These are phyloP conservation scores for Plasmodium gaboni DNA, from an alignment of 169 alveolate genomes.

Conservation along the genomic window DNA sequence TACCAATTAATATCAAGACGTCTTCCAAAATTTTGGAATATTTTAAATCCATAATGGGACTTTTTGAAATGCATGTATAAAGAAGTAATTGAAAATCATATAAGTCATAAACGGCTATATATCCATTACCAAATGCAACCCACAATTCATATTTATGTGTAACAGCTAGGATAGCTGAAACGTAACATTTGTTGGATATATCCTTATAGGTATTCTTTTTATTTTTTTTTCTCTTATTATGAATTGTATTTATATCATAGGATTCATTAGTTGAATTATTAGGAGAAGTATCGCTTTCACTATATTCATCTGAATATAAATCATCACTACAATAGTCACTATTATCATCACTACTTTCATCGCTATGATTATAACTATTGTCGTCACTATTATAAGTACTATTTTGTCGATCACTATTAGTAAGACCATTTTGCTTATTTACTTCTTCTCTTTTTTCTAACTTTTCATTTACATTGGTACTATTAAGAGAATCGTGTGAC, in stretches of 20 bases:
- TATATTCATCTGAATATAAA: not conserved
- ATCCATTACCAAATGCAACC: conserved; percentile 77
- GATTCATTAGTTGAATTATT: conserved; percentile 26
- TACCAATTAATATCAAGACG: conserved; percentile 59
- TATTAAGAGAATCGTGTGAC: not conserved
- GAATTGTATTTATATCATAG: not conserved
- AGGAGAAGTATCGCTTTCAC: conserved; percentile 4
- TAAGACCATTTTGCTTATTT: not conserved
- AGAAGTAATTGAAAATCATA: conserved; percentile 69
- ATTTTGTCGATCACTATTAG: not conserved
- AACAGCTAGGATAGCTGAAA: conserved; percentile 66
- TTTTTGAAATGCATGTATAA: conserved; percentile 66
- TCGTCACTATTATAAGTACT: not conserved
- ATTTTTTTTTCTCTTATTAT: not conserved
- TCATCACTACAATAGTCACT: not conserved
- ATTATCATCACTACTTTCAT: conserved; percentile 4
- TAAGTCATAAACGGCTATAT: conserved; percentile 70
- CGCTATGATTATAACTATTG: not conserved
- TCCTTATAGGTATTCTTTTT: conserved; percentile 7
- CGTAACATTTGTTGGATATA: conserved; percentile 38
- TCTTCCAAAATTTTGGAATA: conserved; percentile 71
- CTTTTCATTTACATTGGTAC: not conserved
- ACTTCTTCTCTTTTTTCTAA: conserved; percentile 5
- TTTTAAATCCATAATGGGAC: conserved; percentile 75
- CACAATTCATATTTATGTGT: conserved; percentile 73